Evolutionary conservation across 2,329 filamentous ascomycete species (phyloP).

Genomic region (Chrysoporthe puriensis): DNA sequence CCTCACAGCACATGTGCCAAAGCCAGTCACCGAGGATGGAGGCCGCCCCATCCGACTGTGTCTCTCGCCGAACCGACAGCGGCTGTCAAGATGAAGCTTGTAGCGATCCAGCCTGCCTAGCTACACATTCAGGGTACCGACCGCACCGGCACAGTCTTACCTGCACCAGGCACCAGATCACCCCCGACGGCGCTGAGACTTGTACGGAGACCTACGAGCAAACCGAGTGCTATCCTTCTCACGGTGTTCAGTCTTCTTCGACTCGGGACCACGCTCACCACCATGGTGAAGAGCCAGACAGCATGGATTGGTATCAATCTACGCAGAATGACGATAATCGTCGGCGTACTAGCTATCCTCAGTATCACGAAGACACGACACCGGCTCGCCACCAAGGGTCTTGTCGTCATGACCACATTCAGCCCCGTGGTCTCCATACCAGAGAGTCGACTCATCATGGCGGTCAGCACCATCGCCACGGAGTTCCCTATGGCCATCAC

Average conservation of each 20-base stretch:
- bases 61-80: slow-evolving; percentile 23
- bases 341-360: background rate
- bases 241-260: background rate
- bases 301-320: too few relatives aligned
- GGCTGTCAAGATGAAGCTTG: slow-evolving; percentile 26
- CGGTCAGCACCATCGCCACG: background rate
- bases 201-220: slow-evolving; percentile 26
- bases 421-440: background rate
- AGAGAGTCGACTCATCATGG: background rate
- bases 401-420: background rate
- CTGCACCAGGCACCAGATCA: slow-evolving; percentile 23
- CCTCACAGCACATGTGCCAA: slow-evolving; percentile 1
- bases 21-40: slow-evolving; percentile 7
- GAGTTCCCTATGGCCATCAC: background rate
- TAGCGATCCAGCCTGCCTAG: slow-evolving; percentile 30
- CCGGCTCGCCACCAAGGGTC: background rate
- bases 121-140: slow-evolving; percentile 31
- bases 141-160: slow-evolving; percentile 32
- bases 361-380: background rate
- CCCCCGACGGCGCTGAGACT: slow-evolving; percentile 11
- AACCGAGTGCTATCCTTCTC: background rate
- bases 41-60: slow-evolving; percentile 18
- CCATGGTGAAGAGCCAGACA: background rate
- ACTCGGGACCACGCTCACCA: too few relatives aligned
- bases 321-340: too few relatives aligned